Base-by-base conservation (phyloP, 2,329 filamentous ascomycete genomes). In the Verticillium zaregamsianum region DNA sequence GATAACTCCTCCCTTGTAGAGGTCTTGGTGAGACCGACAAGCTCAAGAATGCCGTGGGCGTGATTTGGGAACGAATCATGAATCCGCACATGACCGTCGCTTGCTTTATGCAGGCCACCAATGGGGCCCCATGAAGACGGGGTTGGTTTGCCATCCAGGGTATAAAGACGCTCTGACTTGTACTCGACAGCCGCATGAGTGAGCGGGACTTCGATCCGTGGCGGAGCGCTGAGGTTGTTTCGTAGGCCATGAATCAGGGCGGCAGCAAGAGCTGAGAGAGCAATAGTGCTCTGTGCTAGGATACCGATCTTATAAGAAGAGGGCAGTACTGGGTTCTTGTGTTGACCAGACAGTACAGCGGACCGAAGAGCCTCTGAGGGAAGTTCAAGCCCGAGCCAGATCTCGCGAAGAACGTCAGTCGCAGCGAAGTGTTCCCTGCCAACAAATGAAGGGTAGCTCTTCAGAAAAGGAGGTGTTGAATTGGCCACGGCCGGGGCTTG, bases 1-100 rank as follows among this genome's bases (percentile, higher is more conserved):
- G 73, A 74, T 0, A 83, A 76, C 1, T 79, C 75, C 1, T 73
- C 67, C 49, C 77, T 74, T 9, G 67, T 72, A 3, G 77, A 73
- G 31, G 66, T 63, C 0, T 62, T 59, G 0, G 68, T 55, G 5
- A 82, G 68, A 0, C 76, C 77, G 0, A 87, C 71, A 0, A 86
- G 70, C 3, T 69, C 62, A 3, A 81, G 69, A 0, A 79, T 76
- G 3, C 77, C 80, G 2, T 72, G 32, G 0, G 76, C 75, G 62
- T 87, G 84, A 58, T 85, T 78, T 0, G 78, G 74, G 61, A 86
- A 86, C 0, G 69, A 69, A 60, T 86, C 84, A 63, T 87, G 84
- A 55, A 86, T 78, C 2, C 83, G 77, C 2, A 87, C 77, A 58
- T 82, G 73, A 1, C 83, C 83, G 62, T 86, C 82, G 0, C 70